phyloP scores from a whole-genome alignment of 1,284 basidiomycete genomes.

The Boletus austroedulis region DNA sequence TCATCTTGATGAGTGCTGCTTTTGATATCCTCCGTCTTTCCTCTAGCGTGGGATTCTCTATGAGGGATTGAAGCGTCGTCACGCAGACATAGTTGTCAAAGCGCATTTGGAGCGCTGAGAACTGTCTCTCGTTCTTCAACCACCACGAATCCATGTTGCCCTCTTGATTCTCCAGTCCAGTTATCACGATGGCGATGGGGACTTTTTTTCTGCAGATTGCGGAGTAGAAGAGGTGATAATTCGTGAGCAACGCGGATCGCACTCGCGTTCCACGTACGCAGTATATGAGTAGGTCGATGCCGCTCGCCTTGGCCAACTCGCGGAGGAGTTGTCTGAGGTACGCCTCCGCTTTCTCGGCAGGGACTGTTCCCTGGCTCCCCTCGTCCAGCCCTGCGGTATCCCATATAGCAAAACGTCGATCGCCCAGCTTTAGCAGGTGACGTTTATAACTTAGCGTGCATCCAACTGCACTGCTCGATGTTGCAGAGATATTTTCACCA shows the following conservation, averaged over 20 bases:
- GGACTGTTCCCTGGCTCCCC: constrained; percentile 22
- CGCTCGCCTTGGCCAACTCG: constrained; percentile 9
- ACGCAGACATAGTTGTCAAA: constrained; percentile 31
- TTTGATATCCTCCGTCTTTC: constrained; percentile 24
- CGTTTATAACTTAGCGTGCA: constrained; percentile 23
- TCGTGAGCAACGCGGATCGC: constrained; percentile 21
- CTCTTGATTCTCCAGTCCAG: constrained; percentile 32
- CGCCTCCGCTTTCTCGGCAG: constrained; percentile 22
- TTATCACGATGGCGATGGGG: constrained; percentile 30
- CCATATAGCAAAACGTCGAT: constrained; percentile 23
- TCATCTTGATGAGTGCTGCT: constrained; percentile 15
- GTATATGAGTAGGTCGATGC: constrained; percentile 28
- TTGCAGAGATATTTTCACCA: constrained; percentile 15
- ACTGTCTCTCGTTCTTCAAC: constrained; percentile 25
- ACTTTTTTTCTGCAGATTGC: constrained; percentile 32
- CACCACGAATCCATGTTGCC: constrained; percentile 29
- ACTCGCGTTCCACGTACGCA: constrained; percentile 30
- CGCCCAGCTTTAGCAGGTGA: constrained; percentile 16
- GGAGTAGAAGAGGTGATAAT: constrained; percentile 33
- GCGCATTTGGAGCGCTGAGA: constrained; percentile 21
- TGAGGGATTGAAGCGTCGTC: constrained; percentile 22
- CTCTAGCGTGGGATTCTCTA: constrained; percentile 12
- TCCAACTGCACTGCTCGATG: constrained; percentile 25
- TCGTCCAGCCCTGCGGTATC: constrained; percentile 33
- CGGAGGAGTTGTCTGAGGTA: constrained; percentile 26